Evolutionary conservation across 345 rosid genomes (phyloP).

Genomic region (Salix suchowensis): DNA sequence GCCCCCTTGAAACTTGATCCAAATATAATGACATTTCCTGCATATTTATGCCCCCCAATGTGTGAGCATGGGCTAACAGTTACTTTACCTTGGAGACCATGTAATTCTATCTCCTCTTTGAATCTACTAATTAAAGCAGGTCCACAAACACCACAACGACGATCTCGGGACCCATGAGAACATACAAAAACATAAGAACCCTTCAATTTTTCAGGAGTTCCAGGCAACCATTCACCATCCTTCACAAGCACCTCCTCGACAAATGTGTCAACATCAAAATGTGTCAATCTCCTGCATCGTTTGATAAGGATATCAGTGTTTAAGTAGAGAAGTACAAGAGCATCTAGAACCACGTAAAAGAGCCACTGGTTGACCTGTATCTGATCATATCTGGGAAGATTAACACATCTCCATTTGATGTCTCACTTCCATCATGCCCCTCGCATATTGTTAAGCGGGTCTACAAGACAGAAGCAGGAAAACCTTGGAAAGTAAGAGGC

Average conservation of each 20-base stretch:
- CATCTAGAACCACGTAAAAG: conserved; percentile 3
- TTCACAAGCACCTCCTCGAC: conserved; percentile 97
- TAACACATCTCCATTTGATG: conserved; percentile 93
- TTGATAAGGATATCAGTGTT: conserved; percentile 12
- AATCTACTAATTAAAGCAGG: conserved; percentile 73
- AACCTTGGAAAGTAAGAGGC: neutral
- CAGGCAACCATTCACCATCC: conserved; percentile 90
- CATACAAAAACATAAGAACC: conserved; percentile 89
- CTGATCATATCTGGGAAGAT: conserved; percentile 97
- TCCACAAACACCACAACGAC: conserved; percentile 92
- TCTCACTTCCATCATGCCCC: conserved; percentile 97
- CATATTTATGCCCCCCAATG: conserved; percentile 91
- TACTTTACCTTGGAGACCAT: conserved; percentile 75
- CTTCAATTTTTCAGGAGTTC: conserved; percentile 72
- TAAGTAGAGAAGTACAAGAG: conserved; percentile 7
- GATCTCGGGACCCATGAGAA: conserved; percentile 87
- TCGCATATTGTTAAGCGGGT: conserved; percentile 88
- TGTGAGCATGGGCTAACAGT: conserved; percentile 97
- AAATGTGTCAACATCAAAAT: conserved; percentile 96
- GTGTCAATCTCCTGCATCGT: conserved; percentile 94
- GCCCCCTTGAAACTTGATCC: conserved; percentile 51
- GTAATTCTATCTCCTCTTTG: conserved; percentile 74
- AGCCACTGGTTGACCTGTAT: conserved; percentile 58
- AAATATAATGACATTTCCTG: conserved; percentile 91
- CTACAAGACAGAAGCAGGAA: conserved; percentile 30